Evolutionary conservation across 257 asterid genomes (phyloP).

Genomic region (Dorcoceras hygrometricum): DNA sequence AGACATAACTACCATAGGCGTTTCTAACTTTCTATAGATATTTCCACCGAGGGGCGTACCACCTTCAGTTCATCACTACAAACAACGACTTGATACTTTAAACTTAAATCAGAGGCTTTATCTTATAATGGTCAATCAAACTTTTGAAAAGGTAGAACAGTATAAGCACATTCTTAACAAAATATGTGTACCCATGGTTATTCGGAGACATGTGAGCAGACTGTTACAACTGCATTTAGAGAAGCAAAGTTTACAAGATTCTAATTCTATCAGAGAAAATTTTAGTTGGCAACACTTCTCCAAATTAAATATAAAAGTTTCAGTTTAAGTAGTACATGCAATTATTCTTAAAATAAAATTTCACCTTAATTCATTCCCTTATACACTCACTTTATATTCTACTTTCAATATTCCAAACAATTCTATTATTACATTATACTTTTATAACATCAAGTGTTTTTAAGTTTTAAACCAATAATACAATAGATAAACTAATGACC

Average conservation of each 20-base stretch:
- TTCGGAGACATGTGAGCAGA: not conserved
- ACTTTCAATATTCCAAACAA: too few species aligned
- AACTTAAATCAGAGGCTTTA: constrained; percentile 3
- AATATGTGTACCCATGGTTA: not conserved
- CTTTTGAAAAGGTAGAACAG: constrained; percentile 10
- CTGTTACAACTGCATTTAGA: not conserved
- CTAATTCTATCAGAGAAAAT: not conserved
- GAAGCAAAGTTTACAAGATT: not conserved
- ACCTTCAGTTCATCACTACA: not conserved
- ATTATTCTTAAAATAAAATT: too few species aligned
- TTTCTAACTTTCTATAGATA: not conserved
- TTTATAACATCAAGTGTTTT: too few species aligned
- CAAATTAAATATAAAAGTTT: not conserved
- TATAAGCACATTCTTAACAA: constrained; percentile 1
- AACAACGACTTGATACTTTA: not conserved
- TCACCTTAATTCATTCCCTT: too few species aligned
- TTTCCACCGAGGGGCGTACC: not conserved
- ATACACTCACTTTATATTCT: too few species aligned
- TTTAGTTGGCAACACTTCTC: not conserved
- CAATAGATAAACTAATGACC: too few species aligned
- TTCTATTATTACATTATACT: too few species aligned
- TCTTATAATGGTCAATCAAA: not conserved
- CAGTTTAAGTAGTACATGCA: too few species aligned
- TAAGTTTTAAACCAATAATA: too few species aligned
- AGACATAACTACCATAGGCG: not conserved